Base-by-base conservation (phyloP, 306 rosid species). In the Crataegus laevigata region DNA sequence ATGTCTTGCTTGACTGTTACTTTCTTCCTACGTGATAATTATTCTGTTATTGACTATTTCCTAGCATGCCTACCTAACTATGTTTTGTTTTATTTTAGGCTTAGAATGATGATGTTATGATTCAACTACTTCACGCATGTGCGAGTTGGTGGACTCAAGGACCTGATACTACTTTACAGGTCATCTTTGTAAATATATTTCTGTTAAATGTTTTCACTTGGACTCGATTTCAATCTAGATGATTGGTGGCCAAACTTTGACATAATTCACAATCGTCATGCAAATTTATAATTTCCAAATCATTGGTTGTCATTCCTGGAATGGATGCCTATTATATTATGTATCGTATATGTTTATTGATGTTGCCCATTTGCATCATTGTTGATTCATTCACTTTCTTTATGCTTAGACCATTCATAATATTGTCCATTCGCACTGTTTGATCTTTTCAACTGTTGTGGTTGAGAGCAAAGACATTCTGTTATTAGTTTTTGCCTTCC, bases 111-210 rank as follows among this genome's bases (percentile, higher is more conserved):
- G 91, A 80, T 82, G 87, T 80, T 80, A 86, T 94, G 78, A 82
- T 87, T 65, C 97, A 93, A 74, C 85, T 85, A 80, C 90, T 94
- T 86, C 97, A 94, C 69, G 98, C 91, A 60, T 91, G 97, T 89
- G 98, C 97, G 64, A 94, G 98, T 85, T 94, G 98, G 98, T 94
- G 98, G 98, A 94, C 98, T 71, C 98, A 94, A 83, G 98, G 98
- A 71, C 98, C 96, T 68, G 89, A 89, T 87, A 88, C 97, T 82
- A 72, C 81, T 60, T 76, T 94, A 86, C 98, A 90, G 98, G 98
- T 94, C 89, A 81, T 75, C 52, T 72, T 75, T 79, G 42, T 43
- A 19, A 64, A 42, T 68, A 69, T 68, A 63, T 77, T 77, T 78
- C 5, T 78, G 34, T 58, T 28, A n/a, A 34, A 38, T 43, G 21